These are phyloP conservation scores for Zygosaccharomyces pseudorouxii DNA, from an alignment of 805 yeast species.

Conservation along the genomic window DNA sequence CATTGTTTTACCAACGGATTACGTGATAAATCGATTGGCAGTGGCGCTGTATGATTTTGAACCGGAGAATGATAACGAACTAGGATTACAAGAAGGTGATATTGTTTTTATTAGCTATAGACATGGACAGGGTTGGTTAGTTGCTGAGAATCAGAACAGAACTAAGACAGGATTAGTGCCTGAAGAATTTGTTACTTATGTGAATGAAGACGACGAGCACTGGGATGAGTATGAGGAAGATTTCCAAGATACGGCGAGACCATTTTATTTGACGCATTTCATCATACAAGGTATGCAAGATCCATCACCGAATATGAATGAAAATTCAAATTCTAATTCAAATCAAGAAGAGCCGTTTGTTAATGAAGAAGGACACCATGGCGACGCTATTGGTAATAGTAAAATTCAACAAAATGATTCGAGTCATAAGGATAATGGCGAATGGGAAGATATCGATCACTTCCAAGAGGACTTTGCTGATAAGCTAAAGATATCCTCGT, in stretches of 20 bases:
- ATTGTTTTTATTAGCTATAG: slow-evolving; percentile 78
- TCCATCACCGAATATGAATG: neutral
- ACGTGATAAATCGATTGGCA: slow-evolving; percentile 53
- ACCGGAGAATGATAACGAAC: slow-evolving; percentile 94
- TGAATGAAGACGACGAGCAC: slow-evolving; percentile 19
- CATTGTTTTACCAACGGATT: slow-evolving; percentile 31
- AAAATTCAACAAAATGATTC: slow-evolving; percentile 13
- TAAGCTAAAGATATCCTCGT: slow-evolving; percentile 9
- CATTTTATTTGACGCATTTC: slow-evolving; percentile 42
- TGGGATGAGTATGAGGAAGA: slow-evolving; percentile 19
- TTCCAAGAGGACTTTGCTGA: slow-evolving; percentile 28
- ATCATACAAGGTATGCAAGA: slow-evolving; percentile 28
- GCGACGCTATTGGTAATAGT: slow-evolving; percentile 26
- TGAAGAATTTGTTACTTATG: slow-evolving; percentile 77
- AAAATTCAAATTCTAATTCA: slow-evolving; percentile 13
- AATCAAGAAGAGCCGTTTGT: slow-evolving; percentile 17
- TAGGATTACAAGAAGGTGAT: slow-evolving; percentile 74
- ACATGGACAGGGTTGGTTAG: slow-evolving; percentile 98
- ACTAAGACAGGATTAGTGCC: slow-evolving; percentile 81
- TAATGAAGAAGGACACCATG: slow-evolving; percentile 18
- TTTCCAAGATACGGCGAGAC: slow-evolving; percentile 33
- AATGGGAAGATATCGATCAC: slow-evolving; percentile 40
- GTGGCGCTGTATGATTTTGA: slow-evolving; percentile 82
- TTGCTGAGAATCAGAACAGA: slow-evolving; percentile 56
- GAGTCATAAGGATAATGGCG: slow-evolving; percentile 26